phyloP scores from a whole-genome alignment of 1,284 basidiomycete species.

The Microbotryomycetes sp. region DNA sequence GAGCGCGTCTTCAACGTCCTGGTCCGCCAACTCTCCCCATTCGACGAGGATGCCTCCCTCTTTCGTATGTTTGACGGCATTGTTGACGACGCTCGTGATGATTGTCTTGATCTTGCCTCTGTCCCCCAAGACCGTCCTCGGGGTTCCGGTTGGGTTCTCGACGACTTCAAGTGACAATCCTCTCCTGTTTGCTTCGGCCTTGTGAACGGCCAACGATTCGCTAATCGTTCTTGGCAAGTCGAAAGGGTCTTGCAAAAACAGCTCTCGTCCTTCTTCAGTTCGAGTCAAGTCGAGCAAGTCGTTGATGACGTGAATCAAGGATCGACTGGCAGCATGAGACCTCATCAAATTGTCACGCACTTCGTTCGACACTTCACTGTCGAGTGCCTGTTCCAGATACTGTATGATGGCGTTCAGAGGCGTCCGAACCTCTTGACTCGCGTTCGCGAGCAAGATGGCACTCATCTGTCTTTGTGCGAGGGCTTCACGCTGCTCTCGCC shows the following conservation, averaged over 20 bases:
- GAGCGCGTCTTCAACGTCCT: conserved; percentile 17
- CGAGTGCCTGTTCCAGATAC: conserved; percentile 77
- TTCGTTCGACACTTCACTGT: conserved; percentile 67
- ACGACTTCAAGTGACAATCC: conserved; percentile 57
- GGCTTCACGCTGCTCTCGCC: conserved; percentile 76
- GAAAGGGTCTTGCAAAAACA: conserved; percentile 74
- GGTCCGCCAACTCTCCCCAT: conserved; percentile 33
- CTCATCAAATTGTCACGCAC: conserved; percentile 70
- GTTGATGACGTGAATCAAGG: conserved; percentile 68
- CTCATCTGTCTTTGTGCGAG: conserved; percentile 70
- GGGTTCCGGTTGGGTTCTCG: conserved; percentile 32
- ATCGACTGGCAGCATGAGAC: conserved; percentile 64
- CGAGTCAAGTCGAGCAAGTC: conserved; percentile 77
- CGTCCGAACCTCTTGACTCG: conserved; percentile 67
- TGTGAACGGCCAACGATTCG: conserved; percentile 55
- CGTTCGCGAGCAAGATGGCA: conserved; percentile 74
- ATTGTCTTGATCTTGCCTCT: conserved; percentile 64
- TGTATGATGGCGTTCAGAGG: conserved; percentile 71
- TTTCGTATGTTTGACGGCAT: conserved; percentile 73
- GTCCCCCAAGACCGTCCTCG: conserved; percentile 37
- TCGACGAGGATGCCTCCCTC: conserved; percentile 45
- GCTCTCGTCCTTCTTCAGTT: conserved; percentile 70
- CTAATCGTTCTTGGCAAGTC: conserved; percentile 60
- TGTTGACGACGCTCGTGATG: conserved; percentile 74
- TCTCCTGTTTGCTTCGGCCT: conserved; percentile 62